Conservation (phyloP, 768 basidiomycete species). For the Leccinum imitatum region DNA sequence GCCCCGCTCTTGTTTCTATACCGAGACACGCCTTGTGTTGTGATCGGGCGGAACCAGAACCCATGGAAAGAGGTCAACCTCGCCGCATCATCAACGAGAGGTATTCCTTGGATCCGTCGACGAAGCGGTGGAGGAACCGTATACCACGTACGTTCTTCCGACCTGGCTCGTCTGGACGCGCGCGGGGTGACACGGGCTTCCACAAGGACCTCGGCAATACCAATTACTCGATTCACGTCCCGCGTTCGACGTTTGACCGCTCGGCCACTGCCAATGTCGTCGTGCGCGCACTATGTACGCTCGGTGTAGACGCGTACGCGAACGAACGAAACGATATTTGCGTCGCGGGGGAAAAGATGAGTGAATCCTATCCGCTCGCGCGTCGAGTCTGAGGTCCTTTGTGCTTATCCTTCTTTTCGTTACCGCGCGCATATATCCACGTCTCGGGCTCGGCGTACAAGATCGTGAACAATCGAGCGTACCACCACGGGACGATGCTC, state of each 20-base stretch:
- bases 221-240: conserved; percentile 93
- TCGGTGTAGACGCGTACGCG: conserved; percentile 75
- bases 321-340: conserved; percentile 94
- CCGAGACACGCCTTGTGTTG: conserved; percentile 82
- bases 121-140: conserved; percentile 95
- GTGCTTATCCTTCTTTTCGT: neutral
- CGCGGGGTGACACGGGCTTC: neutral
- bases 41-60: conserved; percentile 96
- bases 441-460: conserved; percentile 98
- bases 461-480: conserved; percentile 85
- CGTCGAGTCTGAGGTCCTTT: neutral
- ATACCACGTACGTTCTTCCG: conserved; percentile 72
- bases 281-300: conserved; percentile 66
- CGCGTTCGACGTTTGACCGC: conserved; percentile 78
- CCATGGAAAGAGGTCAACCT: conserved; percentile 98
- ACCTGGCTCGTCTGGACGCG: neutral
- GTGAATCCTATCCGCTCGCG: conserved; percentile 33
- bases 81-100: conserved; percentile 44
- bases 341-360: conserved; percentile 84
- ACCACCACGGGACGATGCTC: conserved; percentile 98
- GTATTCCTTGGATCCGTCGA: conserved; percentile 77
- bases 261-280: conserved; percentile 75
- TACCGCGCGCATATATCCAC: conserved; percentile 40
- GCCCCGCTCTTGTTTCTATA: conserved; percentile 83
- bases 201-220: conserved; percentile 92